phyloP scores from a whole-genome alignment of 441 rosid genomes.

The Populus hybrid region DNA sequence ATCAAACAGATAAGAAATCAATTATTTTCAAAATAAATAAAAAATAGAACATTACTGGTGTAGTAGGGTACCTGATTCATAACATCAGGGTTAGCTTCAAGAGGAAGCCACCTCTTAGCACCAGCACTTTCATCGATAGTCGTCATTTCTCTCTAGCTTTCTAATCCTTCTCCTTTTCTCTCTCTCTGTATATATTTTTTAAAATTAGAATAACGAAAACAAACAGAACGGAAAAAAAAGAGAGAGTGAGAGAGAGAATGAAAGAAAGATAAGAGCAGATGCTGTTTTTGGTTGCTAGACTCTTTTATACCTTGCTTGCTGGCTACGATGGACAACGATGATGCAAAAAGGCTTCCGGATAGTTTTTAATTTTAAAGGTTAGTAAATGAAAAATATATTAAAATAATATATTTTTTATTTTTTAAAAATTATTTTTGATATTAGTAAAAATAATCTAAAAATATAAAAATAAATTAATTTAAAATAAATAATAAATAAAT shows the following conservation, averaged over 20 bases:
- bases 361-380: too few species aligned
- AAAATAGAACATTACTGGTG: background rate
- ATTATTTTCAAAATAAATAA: background rate
- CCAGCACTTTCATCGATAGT: conserved; percentile 44
- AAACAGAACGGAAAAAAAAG: background rate
- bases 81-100: conserved; percentile 92
- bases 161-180: background rate
- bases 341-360: background rate
- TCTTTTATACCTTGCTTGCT: background rate
- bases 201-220: background rate
- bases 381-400: too few species aligned
- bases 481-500: too few species aligned
- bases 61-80: conserved; percentile 73
- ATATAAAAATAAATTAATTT: too few species aligned
- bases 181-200: background rate
- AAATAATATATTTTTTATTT: too few species aligned
- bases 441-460: too few species aligned
- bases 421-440: too few species aligned
- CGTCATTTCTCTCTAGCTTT: conserved; percentile 24
- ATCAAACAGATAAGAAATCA: background rate
- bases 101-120: conserved; percentile 92
- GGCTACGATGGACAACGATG: background rate
- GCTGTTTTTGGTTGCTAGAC: background rate
- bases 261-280: background rate
- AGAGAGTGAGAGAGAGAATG: background rate